Percentiles rank a stretch among this genome's conserved stretches.
phyloP scores from a whole-genome alignment of 257 asterid genomes.

The Asclepias syriaca region DNA sequence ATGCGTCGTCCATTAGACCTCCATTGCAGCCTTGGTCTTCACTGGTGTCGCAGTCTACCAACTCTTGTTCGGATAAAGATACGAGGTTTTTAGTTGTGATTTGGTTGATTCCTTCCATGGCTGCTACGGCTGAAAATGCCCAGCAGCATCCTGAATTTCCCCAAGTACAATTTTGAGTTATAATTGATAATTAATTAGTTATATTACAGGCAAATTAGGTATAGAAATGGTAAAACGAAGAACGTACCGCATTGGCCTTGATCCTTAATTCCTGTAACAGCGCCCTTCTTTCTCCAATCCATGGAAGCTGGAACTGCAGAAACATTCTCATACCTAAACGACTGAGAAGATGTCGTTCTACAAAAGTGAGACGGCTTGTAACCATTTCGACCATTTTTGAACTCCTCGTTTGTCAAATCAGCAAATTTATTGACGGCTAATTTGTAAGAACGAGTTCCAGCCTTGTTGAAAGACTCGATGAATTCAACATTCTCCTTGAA shows the following conservation, averaged over 20 bases:
- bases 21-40: no score
- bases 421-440: slow-evolving; percentile 4
- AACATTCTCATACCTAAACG: neutral
- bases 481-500: slow-evolving; percentile 17
- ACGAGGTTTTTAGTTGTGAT: neutral
- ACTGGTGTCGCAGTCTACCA: no score
- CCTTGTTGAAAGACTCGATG: slow-evolving; percentile 13
- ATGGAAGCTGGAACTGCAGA: slow-evolving; percentile 3
- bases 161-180: no score
- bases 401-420: slow-evolving; percentile 16
- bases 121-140: slow-evolving; percentile 21
- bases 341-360: neutral
- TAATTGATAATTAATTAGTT: no score
- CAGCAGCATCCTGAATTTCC: slow-evolving; percentile 14
- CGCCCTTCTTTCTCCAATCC: slow-evolving; percentile 12
- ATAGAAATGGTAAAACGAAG: no score
- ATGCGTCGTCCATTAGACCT: no score
- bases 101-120: slow-evolving; percentile 9
- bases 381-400: slow-evolving; percentile 1
- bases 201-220: no score
- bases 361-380: neutral
- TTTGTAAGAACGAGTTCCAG: neutral
- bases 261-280: slow-evolving; percentile 12
- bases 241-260: slow-evolving; percentile 16
- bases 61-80: neutral